Conservation (phyloP, 2,329 filamentous ascomycete genomes). For the Cladosporium velox region DNA sequence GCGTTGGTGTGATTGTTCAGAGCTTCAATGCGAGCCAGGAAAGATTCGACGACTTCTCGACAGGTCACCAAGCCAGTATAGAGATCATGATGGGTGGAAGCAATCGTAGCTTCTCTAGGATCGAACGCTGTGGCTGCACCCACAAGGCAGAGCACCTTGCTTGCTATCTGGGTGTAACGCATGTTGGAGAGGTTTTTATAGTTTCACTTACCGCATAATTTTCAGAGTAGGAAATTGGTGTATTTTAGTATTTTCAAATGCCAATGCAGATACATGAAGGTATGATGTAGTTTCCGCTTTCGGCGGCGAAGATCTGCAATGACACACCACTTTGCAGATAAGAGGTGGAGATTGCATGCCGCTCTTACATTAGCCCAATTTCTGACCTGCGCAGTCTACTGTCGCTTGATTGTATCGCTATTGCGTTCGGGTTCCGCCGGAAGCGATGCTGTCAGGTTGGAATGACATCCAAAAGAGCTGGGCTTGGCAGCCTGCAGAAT, state of each 20-base stretch:
- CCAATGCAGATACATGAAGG: neutral
- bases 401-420: neutral
- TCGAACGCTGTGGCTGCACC: constrained; percentile 44
- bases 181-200: neutral
- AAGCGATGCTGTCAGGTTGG: neutral
- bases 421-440: neutral
- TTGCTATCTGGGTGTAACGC: neutral
- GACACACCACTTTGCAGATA: constrained; percentile 11
- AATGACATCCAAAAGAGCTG: neutral
- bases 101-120: constrained; percentile 60
- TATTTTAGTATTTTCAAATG: neutral
- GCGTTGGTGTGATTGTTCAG: constrained; percentile 61
- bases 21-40: constrained; percentile 58
- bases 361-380: neutral
- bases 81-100: constrained; percentile 58
- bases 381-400: neutral
- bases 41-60: constrained; percentile 56
- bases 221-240: neutral
- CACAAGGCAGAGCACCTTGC: neutral
- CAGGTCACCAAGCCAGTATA: constrained; percentile 57
- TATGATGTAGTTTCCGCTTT: constrained; percentile 1
- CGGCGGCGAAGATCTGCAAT: constrained; percentile 9
- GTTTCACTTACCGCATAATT: neutral
- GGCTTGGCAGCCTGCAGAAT: neutral
- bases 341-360: constrained; percentile 13